Conservation (phyloP, 768 basidiomycete species). For the Mycena rebaudengoi region DNA sequence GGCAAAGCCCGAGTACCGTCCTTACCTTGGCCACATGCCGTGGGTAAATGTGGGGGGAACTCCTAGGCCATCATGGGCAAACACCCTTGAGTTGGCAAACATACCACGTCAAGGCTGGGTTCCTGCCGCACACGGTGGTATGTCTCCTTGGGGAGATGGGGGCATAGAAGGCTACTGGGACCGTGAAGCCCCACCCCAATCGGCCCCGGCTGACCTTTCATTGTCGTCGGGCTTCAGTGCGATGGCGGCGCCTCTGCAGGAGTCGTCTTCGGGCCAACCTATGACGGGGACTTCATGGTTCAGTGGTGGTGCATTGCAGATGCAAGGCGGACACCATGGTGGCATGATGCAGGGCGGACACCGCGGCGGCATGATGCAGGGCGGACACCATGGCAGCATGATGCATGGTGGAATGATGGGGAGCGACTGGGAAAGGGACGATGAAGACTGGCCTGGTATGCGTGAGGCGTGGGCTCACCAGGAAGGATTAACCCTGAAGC, state of each 20-base stretch:
- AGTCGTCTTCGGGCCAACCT: constrained; percentile 11
- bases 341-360: not conserved
- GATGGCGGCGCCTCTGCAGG: constrained; percentile 11
- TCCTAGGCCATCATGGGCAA: not conserved
- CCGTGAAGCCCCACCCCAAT: not conserved
- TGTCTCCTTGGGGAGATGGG: not conserved
- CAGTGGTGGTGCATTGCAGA: too few species aligned
- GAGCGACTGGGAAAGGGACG: not conserved
- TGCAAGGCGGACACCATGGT: not conserved
- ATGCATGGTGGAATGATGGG: not conserved
- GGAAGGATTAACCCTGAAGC: not conserved
- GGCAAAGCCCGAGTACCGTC: too few species aligned
- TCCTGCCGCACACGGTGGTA: constrained; percentile 3
- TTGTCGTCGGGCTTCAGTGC: constrained; percentile 19
- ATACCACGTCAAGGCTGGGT: constrained; percentile 20
- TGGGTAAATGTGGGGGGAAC: not conserved
- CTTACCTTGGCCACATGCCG: too few species aligned
- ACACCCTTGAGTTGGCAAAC: too few species aligned
- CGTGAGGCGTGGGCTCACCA: not conserved
- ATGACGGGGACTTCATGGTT: constrained; percentile 5
- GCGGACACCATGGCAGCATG: too few species aligned
- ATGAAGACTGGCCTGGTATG: not conserved
- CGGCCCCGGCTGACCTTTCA: not conserved
- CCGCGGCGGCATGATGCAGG: too few species aligned
- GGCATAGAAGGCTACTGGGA: not conserved